Evolutionary conservation across 1,284 basidiomycete species (phyloP), one percentile per base, ranked within the genome.

Genomic region (Sanghuangporus sanghuang): DNA sequence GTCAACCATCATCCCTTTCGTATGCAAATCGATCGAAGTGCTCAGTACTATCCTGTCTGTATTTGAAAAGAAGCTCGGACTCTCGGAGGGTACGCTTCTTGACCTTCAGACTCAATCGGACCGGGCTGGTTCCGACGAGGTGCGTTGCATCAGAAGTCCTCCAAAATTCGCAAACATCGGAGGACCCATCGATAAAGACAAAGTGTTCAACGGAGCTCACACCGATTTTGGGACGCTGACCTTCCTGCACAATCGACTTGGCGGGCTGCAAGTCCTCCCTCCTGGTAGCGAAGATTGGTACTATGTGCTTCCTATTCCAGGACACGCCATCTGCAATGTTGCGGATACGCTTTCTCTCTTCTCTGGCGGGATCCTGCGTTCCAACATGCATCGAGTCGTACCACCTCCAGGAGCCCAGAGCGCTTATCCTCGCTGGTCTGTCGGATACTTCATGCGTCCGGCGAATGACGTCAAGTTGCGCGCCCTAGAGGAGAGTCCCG

Each of bases 261-360:
- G 89, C 3, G 89, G 89, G 0, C 74, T 92, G 6, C 89, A 91
- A 68, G 87, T 90, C 0, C 77, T 89, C 48, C 80, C 81, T 1
- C 87, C 87, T 0, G 84, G 84, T 2, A 75, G 80, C 11, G 78
- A 83, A 18, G 73, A 79, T 23, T 91, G 89, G 89, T 83, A 84
- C 68, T 90, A 89, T 66, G 78, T 90, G 64, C 81, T 81, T 77
- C 86, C 86, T 0, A 70, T 89, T 32, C 80, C 82, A 0, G 81
- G 82, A 0, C 81, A 85, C 63, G 82, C 82, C 1, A 76, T 87
- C 32, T 85, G 85, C 71, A 87, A 87, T 66, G 62, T 86, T 6
- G 85, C 85, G 5, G 85, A 87, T 63, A 81, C 85, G 1, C 74
- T 87, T 67, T 71, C 79, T 8, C 72, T 86, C 35, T 83, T 86